phyloP scores from a whole-genome alignment of 2,329 filamentous ascomycete species.

The Arthrobotrys megalospora region DNA sequence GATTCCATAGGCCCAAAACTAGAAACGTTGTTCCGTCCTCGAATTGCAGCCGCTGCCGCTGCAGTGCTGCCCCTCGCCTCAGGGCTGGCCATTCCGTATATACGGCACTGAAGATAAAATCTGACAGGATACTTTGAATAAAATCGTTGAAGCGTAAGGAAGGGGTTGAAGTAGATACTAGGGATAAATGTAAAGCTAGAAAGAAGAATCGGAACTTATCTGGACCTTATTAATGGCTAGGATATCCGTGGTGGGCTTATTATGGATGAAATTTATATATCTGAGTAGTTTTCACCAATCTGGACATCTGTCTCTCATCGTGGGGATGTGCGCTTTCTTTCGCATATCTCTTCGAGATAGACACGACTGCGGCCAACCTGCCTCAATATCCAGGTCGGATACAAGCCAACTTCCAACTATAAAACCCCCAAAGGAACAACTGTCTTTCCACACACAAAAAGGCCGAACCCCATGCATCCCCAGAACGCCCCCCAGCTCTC shows the following conservation, averaged over 20 bases:
- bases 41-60: slow-evolving; percentile 41
- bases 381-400: too few species aligned
- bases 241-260: background rate
- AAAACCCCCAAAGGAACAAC: background rate
- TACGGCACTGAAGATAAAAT: background rate
- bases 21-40: slow-evolving; percentile 21
- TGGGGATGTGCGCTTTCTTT: background rate
- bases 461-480: slow-evolving; percentile 11
- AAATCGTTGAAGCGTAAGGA: background rate
- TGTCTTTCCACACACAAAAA: slow-evolving; percentile 17
- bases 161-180: too few species aligned
- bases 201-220: background rate
- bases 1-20: slow-evolving; percentile 24
- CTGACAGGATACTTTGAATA: background rate
- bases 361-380: background rate
- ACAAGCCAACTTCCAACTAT: background rate
- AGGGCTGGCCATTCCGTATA: slow-evolving; percentile 14
- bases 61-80: slow-evolving; percentile 45
- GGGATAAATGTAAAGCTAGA: too few species aligned
- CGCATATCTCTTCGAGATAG: background rate
- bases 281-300: background rate
- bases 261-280: slow-evolving; percentile 1
- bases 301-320: background rate
- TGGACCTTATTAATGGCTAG: background rate
- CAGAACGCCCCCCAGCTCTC: slow-evolving; percentile 27